These are phyloP conservation scores for Cornus controversa DNA, from an alignment of 148 eudicot genomes.

Conservation along the genomic window DNA sequence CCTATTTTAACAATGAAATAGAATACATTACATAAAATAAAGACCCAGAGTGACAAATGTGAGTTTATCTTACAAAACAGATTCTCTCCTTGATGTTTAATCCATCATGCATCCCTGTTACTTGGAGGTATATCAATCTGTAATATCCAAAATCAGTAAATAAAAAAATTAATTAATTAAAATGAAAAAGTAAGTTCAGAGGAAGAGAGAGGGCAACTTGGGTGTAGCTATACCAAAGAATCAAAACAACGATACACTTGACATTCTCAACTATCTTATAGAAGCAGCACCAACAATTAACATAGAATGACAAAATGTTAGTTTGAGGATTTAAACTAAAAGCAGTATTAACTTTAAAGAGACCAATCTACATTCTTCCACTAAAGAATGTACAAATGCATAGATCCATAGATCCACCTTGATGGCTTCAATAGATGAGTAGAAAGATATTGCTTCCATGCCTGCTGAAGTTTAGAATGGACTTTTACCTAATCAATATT, in stretches of 20 bases:
- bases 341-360: not conserved
- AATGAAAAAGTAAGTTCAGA: conserved; percentile 7
- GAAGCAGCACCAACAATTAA: not conserved
- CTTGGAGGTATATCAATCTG: conserved; percentile 89
- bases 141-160: conserved; percentile 14
- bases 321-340: not conserved
- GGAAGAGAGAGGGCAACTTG: not conserved
- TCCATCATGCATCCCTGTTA: conserved; percentile 93
- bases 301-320: not conserved
- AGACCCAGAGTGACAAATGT: not conserved
- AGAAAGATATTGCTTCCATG: not conserved
- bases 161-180: not conserved
- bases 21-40: conserved; percentile 3
- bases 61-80: conserved; percentile 56
- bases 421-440: not conserved
- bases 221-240: not conserved
- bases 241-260: not conserved
- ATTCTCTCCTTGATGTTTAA: conserved; percentile 79
- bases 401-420: not conserved
- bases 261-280: not conserved
- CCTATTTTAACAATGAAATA: conserved; percentile 2
- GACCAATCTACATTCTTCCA: not conserved
- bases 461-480: not conserved
- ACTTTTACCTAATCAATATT: not conserved
- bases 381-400: too few species aligned